phyloP scores from a whole-genome alignment of 1,284 basidiomycete species.

The Sporisorium iseilematis-ciliati region DNA sequence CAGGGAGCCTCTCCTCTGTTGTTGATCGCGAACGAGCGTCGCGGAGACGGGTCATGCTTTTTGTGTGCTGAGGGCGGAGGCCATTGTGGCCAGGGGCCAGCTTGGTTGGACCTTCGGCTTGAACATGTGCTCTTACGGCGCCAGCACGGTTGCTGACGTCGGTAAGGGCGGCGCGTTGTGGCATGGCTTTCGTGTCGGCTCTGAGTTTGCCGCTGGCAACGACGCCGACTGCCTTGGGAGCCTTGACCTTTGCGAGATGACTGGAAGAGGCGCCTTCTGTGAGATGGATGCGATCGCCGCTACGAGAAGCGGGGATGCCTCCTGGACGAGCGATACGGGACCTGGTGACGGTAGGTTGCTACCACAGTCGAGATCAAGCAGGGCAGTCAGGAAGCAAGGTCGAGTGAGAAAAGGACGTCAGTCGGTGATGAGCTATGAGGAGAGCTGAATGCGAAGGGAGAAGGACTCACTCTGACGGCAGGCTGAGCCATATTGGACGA shows the following conservation, averaged over 20 bases:
- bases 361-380: background rate
- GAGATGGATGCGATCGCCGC: constrained; percentile 50
- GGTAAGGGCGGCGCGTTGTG: constrained; percentile 40
- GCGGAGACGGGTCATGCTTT: constrained; percentile 46
- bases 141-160: constrained; percentile 51
- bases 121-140: constrained; percentile 6
- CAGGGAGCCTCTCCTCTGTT: constrained; percentile 26
- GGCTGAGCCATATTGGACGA: constrained; percentile 40
- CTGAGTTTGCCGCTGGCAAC: constrained; percentile 27
- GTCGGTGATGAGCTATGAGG: background rate
- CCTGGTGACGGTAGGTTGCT: constrained; percentile 39
- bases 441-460: no score
- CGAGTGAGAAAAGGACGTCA: background rate
- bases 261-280: constrained; percentile 39
- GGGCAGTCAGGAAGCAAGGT: background rate
- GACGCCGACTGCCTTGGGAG: constrained; percentile 19
- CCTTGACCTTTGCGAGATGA: constrained; percentile 31
- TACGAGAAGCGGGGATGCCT: constrained; percentile 49
- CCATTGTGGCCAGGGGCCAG: constrained; percentile 35
- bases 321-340: constrained; percentile 42
- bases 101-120: constrained; percentile 27
- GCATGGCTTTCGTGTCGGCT: constrained; percentile 29
- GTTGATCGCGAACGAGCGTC: constrained; percentile 38
- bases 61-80: constrained; percentile 36
- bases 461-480: constrained; percentile 37